Base-by-base conservation (phyloP, 768 basidiomycete species). In the Leccinum fibrillosum region DNA sequence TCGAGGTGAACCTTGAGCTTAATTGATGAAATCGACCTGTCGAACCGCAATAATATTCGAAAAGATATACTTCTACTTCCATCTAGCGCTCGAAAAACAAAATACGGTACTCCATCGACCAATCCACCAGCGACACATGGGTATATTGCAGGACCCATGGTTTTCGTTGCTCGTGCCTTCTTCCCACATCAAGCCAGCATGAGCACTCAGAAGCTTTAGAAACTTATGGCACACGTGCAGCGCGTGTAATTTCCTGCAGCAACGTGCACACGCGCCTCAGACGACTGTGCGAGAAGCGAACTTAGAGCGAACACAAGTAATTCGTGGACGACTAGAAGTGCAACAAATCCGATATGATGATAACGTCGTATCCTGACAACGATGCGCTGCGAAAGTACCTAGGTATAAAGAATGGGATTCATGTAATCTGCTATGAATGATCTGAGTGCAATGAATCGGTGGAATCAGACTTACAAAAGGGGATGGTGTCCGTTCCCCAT, bases 311-410 rank as follows among this genome's bases (percentile, higher is more conserved):
- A 59, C 25, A 90, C 66, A 37, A 89, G 77, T 21, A 70, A 78
- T 56, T 75, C 78, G 67, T 89, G 89, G 83, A 86, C 54, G 65
- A 63, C 65, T 83, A 76, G 66, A 90, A 89, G 70, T 89, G 86
- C 25, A 91, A 77, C 11, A 92, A 76, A 72, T 91, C 88, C 3
- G 86, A 89, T 49, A 88, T 77, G 56, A 91, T 80, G 52, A 90
- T 74, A 17, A 81, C 63, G 62, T 89, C 86, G 67, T 79, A 89
- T 1, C 75, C 75, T 47, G 45, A 15, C 53, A 69, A 55, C 68
- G 53, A 37, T 34, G 49, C 26, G 25, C 10, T 56, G 53, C 54
- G 60, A 50, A 26, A 66, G 35, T 39, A 8, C 39, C 72, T 71
- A 51, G 52, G 11, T 6, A 44, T 21, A 57, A 61, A 44, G 23